Conservation (phyloP, 129 eudicot species). For the Apium graveolens region DNA sequence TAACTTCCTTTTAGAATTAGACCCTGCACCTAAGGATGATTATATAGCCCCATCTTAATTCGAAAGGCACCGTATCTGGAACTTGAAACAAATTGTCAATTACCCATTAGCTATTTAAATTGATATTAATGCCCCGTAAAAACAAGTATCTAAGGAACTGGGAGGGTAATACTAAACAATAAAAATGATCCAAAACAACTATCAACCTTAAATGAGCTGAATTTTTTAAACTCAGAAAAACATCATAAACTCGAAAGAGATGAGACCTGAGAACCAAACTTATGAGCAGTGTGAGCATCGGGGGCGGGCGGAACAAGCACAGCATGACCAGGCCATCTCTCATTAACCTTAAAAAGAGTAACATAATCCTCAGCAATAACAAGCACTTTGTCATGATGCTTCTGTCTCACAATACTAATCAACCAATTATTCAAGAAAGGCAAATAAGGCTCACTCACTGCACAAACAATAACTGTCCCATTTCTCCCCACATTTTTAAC, state of each 20-base stretch:
- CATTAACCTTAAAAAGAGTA: slow-evolving; percentile 67
- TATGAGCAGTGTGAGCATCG: slow-evolving; percentile 73
- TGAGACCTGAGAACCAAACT: slow-evolving; percentile 78
- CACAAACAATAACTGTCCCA: slow-evolving; percentile 79
- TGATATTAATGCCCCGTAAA: neutral
- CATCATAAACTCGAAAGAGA: neutral
- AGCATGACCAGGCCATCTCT: slow-evolving; percentile 96
- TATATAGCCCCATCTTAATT: too few relatives aligned
- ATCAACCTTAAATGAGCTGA: neutral
- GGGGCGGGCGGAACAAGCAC: slow-evolving; percentile 87
- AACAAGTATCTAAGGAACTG: neutral
- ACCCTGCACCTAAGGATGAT: neutral
- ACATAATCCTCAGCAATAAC: slow-evolving; percentile 95
- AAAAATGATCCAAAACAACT: neutral
- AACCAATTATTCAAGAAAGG: slow-evolving; percentile 89
- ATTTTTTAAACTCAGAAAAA: neutral
- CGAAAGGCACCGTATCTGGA: too few relatives aligned
- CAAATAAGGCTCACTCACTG: slow-evolving; percentile 84
- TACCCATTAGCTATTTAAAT: too few relatives aligned
- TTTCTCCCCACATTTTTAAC: slow-evolving; percentile 56
- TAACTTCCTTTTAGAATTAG: neutral
- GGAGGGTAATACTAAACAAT: neutral
- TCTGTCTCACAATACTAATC: slow-evolving; percentile 68
- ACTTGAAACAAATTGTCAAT: too few relatives aligned
- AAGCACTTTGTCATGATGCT: slow-evolving; percentile 78